phyloP scores from a whole-genome alignment of 768 basidiomycete species.

The Lepiota venenata region DNA sequence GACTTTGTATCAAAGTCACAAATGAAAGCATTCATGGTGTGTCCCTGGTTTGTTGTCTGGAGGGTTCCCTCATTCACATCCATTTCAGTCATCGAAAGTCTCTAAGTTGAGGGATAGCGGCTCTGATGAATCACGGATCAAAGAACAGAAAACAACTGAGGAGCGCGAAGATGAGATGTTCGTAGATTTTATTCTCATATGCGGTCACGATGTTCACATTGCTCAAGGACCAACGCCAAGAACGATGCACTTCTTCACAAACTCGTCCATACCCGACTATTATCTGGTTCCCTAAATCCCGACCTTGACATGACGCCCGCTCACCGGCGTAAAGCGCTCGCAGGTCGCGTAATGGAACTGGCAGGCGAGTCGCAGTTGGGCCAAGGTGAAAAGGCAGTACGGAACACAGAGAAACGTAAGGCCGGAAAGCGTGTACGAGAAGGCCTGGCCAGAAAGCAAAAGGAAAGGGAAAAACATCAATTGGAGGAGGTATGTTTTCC shows the following conservation, averaged over 20 bases:
- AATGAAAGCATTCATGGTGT: conserved; percentile 76
- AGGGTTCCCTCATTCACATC: background rate
- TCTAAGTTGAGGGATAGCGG: conserved; percentile 48
- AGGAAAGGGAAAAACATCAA: conserved; percentile 46
- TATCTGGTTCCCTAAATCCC: conserved; percentile 68
- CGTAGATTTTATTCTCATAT: conserved; percentile 2
- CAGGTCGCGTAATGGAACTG: conserved; percentile 74
- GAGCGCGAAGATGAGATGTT: conserved; percentile 65
- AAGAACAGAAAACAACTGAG: conserved; percentile 34
- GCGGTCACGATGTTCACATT: conserved; percentile 1
- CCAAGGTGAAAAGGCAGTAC: conserved; percentile 63
- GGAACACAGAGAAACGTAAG: conserved; percentile 61
- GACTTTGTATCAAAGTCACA: conserved; percentile 34
- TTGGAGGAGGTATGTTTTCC: conserved; percentile 64
- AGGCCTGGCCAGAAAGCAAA: conserved; percentile 62
- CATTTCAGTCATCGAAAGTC: conserved; percentile 71
- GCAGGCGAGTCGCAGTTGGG: conserved; percentile 68
- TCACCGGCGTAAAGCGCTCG: conserved; percentile 68
- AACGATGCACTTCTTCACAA: conserved; percentile 80
- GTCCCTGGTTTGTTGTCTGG: conserved; percentile 10
- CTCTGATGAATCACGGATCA: conserved; percentile 14
- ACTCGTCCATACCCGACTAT: conserved; percentile 73
- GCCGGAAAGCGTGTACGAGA: conserved; percentile 72
- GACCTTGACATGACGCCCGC: conserved; percentile 63
- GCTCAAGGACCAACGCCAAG: conserved; percentile 60